Evolutionary conservation across 495 filamentous ascomycete genomes (phyloP), one percentile per base, ranked within the genome.

Genomic region (Jackrogersella minutella): DNA sequence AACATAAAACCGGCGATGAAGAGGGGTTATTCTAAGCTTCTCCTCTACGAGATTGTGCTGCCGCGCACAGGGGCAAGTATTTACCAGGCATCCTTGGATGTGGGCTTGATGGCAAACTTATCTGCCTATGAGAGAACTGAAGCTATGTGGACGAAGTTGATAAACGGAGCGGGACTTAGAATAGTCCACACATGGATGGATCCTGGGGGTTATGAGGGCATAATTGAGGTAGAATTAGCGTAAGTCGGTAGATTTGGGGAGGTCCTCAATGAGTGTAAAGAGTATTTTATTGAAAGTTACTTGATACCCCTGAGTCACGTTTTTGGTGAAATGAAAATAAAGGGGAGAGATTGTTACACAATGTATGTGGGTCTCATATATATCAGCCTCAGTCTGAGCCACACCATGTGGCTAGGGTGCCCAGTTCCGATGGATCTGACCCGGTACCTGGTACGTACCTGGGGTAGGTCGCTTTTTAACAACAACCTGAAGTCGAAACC

Each of bases 131-230:
- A 76, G 39, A 47, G 73, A 9, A 64, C 69, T 5, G 66, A 68
- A 24, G 68, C 54, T 8, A 69, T 73, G 39, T 74, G 71, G 71
- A 1, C 19, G 14, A 40, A 59, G 14, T 33, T 58, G 58, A 7
- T 71, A 9, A 72, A 74, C 34, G 37, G 73, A 34, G 26, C 46
- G 69, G 70, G 74, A n/a, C n/a, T n/a, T n/a, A n/a, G n/a, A n/a
- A 58, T 84, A 28, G 61, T 74, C n/a, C 61, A 78, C 43, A 77
- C 82, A n/a, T 80, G 67, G 77, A 66, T 46, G 56, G 72, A 74
- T 31, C 41, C 50, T 2, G 58, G 62, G 6, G 44, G 43, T 16
- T 59, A 61, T n/a, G 72, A 74, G 31, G 55, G 47, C 5, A 24
- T 74, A 14, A 67, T 74, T 19, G 72, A 74, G 59, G 66, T 69